Percentiles rank a stretch among this genome's conserved stretches.
These are phyloP conservation scores for Pulveroboletus sp. DNA, from an alignment of 768 basidiomycete species.

Conservation along the genomic window DNA sequence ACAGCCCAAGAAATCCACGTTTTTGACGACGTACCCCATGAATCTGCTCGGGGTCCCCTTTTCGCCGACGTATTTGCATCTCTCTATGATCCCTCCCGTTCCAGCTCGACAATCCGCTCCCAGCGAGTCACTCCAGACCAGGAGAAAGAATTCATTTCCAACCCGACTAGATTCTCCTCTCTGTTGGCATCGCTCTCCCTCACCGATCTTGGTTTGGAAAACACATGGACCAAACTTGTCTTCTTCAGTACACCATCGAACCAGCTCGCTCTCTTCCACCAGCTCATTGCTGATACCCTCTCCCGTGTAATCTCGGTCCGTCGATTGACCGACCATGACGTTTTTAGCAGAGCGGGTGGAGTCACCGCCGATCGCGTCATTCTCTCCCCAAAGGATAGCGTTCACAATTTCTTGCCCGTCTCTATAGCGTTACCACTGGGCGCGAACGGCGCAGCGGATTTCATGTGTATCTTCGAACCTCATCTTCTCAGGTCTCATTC, in stretches of 20 bases:
- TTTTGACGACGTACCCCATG: constrained; percentile 72
- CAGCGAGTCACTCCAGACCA: constrained; percentile 60
- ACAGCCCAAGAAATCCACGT: constrained; percentile 63
- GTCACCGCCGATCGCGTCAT: constrained; percentile 66
- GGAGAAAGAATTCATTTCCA: constrained; percentile 49
- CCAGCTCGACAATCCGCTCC: constrained; percentile 44
- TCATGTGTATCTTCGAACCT: constrained; percentile 74
- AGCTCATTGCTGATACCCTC: constrained; percentile 57
- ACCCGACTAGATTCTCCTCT: constrained; percentile 41
- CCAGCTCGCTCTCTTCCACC: constrained; percentile 46
- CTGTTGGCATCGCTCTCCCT: constrained; percentile 36
- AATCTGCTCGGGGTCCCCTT: constrained; percentile 59
- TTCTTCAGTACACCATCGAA: constrained; percentile 52
- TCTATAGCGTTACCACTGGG: constrained; percentile 58
- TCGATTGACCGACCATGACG: constrained; percentile 68
- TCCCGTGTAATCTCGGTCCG: constrained; percentile 52
- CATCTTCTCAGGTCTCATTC: constrained; percentile 76
- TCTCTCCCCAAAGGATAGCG: constrained; percentile 47
- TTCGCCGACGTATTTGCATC: constrained; percentile 71
- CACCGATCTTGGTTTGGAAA: constrained; percentile 24
- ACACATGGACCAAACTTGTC: constrained; percentile 39
- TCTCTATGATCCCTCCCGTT: constrained; percentile 41
- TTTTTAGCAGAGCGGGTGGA: constrained; percentile 70
- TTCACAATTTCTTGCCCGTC: constrained; percentile 46
- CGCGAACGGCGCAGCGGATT: constrained; percentile 55